Base-by-base conservation (phyloP, 352 stramenopile species). In the Phytophthora hibernalis region DNA sequence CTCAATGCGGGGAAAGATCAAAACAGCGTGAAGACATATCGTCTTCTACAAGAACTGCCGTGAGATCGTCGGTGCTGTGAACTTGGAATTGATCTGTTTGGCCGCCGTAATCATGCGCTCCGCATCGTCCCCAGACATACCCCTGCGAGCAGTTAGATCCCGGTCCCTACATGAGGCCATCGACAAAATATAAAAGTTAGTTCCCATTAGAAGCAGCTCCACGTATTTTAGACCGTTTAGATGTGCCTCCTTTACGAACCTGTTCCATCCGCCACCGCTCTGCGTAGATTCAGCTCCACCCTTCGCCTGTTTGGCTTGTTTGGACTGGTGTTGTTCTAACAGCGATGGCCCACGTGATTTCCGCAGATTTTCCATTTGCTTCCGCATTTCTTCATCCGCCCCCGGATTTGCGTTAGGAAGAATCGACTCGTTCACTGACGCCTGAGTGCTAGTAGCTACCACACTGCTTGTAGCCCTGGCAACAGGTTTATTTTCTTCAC, bases 51-150 rank as follows among this genome's bases (percentile, higher is more conserved):
- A 74, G 70, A 96, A 96, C 70, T 93, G 85, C 33, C 88, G 75
- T 38, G 88, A 85, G 44, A 96, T 85, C 22, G 83, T 94, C 6
- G 88, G 88, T 10, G 85, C 82, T 15, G 88, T 92, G 55, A 96
- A 96, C 77, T 93, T 93, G 56, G 85, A 91, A 61, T 91, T 90
- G 52, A 96, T 92, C 49, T 91, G 70, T 53, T 88, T 86, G 9
- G 86, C 90, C 18, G 85, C 81, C 15, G 78, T 75, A 59, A 96
- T 89, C 74, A 96, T 90, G 28, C 79, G 72, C 9, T 89, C 71
- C 10, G 88, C 88, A 37, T 90, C 80, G 30, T 91, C 81, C 21
- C 73, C 67, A 35, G 82, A 91, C 70, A 96, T 85, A n/a, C 79
- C 73, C 37, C 79, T 69, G 22, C 85, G 75, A 43, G 59, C 69